These are phyloP conservation scores for Tephrocybe sp. DNA, from an alignment of 768 basidiomycete species.

Conservation along the genomic window DNA sequence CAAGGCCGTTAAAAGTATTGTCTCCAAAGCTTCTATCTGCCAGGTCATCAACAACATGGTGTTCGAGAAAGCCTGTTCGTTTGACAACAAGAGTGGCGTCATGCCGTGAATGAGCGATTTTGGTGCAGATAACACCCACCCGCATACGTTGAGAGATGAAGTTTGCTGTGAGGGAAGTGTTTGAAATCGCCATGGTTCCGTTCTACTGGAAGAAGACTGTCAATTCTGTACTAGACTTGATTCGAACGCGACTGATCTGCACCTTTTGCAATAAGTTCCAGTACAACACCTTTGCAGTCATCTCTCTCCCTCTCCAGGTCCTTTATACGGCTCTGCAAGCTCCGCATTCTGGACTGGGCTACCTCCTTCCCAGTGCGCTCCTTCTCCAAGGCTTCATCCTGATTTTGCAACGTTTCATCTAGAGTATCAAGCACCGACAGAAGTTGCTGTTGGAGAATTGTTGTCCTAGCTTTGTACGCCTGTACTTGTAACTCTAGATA, in stretches of 20 bases:
- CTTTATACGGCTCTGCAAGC: slow-evolving; percentile 2
- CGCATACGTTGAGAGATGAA: slow-evolving; percentile 36
- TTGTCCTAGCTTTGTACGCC: slow-evolving; percentile 16
- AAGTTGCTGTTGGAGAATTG: slow-evolving; percentile 19
- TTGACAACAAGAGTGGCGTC: neutral
- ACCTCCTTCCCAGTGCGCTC: slow-evolving; percentile 2
- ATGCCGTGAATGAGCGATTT: neutral
- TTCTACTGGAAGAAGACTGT: slow-evolving; percentile 25
- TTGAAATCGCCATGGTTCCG: slow-evolving; percentile 40
- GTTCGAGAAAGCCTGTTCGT: neutral
- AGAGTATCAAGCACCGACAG: slow-evolving; percentile 18
- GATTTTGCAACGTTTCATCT: slow-evolving; percentile 6
- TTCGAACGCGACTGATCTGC: slow-evolving; percentile 12
- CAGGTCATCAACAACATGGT: neutral
- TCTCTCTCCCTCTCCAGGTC: slow-evolving; percentile 40
- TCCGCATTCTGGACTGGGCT: slow-evolving; percentile 9
- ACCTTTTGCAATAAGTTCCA: slow-evolving; percentile 53
- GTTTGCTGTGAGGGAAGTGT: slow-evolving; percentile 42
- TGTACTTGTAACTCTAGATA: slow-evolving; percentile 25
- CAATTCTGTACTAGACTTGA: neutral
- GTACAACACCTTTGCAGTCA: slow-evolving; percentile 45
- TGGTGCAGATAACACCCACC: slow-evolving; percentile 29
- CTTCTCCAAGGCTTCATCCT: slow-evolving; percentile 12
- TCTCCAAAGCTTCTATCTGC: slow-evolving; percentile 29
- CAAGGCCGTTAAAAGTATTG: slow-evolving; percentile 18